These are phyloP conservation scores for Myrmaecium sp. DNA, from an alignment of 2,329 filamentous ascomycete genomes.

Conservation along the genomic window DNA sequence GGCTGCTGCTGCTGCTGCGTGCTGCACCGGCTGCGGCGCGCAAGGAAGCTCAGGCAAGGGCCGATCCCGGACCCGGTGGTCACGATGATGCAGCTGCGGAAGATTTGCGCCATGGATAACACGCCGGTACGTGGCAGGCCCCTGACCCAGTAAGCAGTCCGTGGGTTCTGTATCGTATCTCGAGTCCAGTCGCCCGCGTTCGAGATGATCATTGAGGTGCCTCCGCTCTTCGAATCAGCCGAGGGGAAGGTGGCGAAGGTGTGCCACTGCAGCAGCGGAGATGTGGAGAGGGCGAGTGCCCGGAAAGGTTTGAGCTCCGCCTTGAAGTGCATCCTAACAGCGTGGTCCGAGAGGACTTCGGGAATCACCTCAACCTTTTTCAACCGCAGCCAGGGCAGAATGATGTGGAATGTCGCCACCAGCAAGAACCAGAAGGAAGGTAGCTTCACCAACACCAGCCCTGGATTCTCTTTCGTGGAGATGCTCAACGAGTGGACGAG, in stretches of 20 bases:
- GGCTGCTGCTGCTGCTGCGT: constrained; percentile 25
- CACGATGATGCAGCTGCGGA: constrained; percentile 15
- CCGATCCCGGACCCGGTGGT: constrained; percentile 20
- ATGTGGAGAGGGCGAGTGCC: constrained; percentile 13
- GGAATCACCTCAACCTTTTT: constrained; percentile 48
- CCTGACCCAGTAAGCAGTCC: constrained; percentile 14
- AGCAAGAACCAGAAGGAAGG: constrained; percentile 52
- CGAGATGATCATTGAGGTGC: constrained; percentile 17
- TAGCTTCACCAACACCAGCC: constrained; percentile 25
- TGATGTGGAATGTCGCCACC: constrained; percentile 45
- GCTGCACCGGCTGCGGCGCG: constrained; percentile 26
- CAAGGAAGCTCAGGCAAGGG: constrained; percentile 32
- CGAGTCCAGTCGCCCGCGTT: constrained; percentile 19
- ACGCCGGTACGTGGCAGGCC: constrained; percentile 15
- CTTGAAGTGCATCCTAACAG: constrained; percentile 43
- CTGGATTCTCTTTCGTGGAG: constrained; percentile 16
- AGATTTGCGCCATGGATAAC: constrained; percentile 15
- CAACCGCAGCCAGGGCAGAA: constrained; percentile 58
- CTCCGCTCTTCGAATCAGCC: constrained; percentile 6
- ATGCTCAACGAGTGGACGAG: constrained; percentile 5
- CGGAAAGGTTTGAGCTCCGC: constrained; percentile 13
- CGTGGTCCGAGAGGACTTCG: constrained; percentile 54
- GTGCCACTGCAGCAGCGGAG: constrained; percentile 18
- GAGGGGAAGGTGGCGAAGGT: constrained; percentile 22
- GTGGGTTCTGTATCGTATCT: constrained; percentile 8